Conservation (phyloP, 768 basidiomycete genomes). For the Chalciporus chontae region DNA sequence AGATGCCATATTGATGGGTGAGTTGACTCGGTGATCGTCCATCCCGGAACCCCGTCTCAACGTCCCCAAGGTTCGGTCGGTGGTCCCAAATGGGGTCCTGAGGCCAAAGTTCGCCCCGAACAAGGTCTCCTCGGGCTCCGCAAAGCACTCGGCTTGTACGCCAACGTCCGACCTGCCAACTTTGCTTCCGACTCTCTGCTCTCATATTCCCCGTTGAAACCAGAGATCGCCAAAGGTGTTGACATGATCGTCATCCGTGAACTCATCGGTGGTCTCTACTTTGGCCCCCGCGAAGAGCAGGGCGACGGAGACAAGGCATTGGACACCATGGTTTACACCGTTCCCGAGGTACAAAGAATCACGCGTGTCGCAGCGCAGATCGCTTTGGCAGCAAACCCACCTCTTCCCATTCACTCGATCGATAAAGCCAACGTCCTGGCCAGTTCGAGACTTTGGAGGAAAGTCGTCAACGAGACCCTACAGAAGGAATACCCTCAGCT, state of each 20-base stretch:
- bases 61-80: slow-evolving; percentile 80
- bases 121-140: slow-evolving; percentile 84
- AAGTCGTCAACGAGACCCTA: slow-evolving; percentile 83
- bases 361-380: slow-evolving; percentile 94
- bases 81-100: slow-evolving; percentile 98
- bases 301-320: slow-evolving; percentile 71
- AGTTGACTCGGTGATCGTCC: slow-evolving; percentile 11
- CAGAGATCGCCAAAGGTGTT: slow-evolving; percentile 75
- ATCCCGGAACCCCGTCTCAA: slow-evolving; percentile 1
- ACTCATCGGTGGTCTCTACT: slow-evolving; percentile 95
- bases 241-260: slow-evolving; percentile 95
- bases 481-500: slow-evolving; percentile 85
- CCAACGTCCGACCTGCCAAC: slow-evolving; percentile 96
- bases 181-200: slow-evolving; percentile 92
- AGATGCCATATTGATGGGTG: slow-evolving; percentile 95
- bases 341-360: slow-evolving; percentile 88
- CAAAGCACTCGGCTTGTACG: slow-evolving; percentile 92
- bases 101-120: slow-evolving; percentile 86
- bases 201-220: slow-evolving; percentile 83
- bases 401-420: slow-evolving; percentile 85
- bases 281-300: slow-evolving; percentile 89
- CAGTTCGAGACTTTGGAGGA: slow-evolving; percentile 90
- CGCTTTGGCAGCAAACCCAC: slow-evolving; percentile 77
- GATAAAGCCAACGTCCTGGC: slow-evolving; percentile 99
- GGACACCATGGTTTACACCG: slow-evolving; percentile 93